Evolutionary conservation across 2,329 filamentous ascomycete genomes (phyloP).

Genomic region (Seiridium cupressi): DNA sequence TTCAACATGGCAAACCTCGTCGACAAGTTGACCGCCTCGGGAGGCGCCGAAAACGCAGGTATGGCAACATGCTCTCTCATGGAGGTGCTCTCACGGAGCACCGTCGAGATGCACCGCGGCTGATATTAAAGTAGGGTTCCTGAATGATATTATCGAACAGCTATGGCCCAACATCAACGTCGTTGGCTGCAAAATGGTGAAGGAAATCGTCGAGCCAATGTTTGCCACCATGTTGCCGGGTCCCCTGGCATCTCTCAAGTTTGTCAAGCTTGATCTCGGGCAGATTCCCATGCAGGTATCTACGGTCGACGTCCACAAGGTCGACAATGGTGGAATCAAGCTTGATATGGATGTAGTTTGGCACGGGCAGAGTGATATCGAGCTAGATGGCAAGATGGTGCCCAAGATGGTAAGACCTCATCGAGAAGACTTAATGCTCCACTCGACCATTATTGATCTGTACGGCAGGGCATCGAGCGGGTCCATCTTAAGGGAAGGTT

Average conservation of each 20-base stretch:
- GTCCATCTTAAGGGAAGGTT: conserved; percentile 42
- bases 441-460: conserved; percentile 9
- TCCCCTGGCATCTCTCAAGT: conserved; percentile 38
- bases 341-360: conserved; percentile 45
- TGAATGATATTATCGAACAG: conserved; percentile 46
- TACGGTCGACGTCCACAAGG: conserved; percentile 43
- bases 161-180: conserved; percentile 49
- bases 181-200: conserved; percentile 40
- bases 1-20: conserved; percentile 28
- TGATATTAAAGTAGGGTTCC: conserved; percentile 30
- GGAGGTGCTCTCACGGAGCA: background rate
- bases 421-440: background rate
- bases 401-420: conserved; percentile 36
- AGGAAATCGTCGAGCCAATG: conserved; percentile 47
- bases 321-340: conserved; percentile 41
- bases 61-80: background rate
- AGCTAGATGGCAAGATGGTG: conserved; percentile 41
- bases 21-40: conserved; percentile 35
- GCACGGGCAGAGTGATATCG: conserved; percentile 45
- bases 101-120: background rate
- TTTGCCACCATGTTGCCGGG: conserved; percentile 43
- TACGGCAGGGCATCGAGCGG: conserved; percentile 39
- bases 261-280: conserved; percentile 45
- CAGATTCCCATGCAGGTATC: conserved; percentile 36
- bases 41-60: conserved; percentile 35